Percentiles rank a stretch among this genome's conserved stretches.
Evolutionary conservation across 2,329 filamentous ascomycete species (phyloP).

Genomic region (Apiospora arundinis): DNA sequence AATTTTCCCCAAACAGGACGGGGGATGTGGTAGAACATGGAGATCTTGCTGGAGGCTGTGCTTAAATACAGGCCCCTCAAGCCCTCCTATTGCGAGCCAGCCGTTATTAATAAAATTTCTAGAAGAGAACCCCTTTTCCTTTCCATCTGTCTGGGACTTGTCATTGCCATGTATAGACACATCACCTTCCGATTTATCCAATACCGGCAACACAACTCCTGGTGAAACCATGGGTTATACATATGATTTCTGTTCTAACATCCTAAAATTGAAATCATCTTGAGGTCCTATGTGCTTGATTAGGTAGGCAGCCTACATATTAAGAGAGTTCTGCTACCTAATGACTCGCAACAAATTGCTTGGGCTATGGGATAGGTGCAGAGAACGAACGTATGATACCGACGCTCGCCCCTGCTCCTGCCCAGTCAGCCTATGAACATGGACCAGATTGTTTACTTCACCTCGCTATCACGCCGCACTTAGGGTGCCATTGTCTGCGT

Average conservation of each 20-base stretch:
- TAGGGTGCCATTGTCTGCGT: neutral
- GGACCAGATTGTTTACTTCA: neutral
- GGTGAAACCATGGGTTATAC: no score
- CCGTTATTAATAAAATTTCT: neutral
- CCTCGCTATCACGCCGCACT: neutral
- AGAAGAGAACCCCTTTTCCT: neutral
- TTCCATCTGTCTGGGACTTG: neutral
- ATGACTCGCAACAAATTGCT: no score
- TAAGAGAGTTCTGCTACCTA: no score
- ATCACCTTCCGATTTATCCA: neutral
- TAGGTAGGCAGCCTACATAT: no score
- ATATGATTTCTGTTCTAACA: no score
- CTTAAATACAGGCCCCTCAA: neutral
- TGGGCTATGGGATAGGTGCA: no score
- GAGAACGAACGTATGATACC: no score
- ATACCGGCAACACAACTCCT: neutral
- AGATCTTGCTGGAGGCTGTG: constrained; percentile 6
- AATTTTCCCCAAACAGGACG: neutral
- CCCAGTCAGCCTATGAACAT: no score
- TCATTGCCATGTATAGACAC: neutral
- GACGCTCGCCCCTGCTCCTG: no score
- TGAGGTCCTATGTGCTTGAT: no score
- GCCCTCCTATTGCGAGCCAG: neutral
- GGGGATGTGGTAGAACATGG: neutral
- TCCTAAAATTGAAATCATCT: no score